Evolutionary conservation across 306 rosid genomes (phyloP).

Genomic region (Purshia tridentata): DNA sequence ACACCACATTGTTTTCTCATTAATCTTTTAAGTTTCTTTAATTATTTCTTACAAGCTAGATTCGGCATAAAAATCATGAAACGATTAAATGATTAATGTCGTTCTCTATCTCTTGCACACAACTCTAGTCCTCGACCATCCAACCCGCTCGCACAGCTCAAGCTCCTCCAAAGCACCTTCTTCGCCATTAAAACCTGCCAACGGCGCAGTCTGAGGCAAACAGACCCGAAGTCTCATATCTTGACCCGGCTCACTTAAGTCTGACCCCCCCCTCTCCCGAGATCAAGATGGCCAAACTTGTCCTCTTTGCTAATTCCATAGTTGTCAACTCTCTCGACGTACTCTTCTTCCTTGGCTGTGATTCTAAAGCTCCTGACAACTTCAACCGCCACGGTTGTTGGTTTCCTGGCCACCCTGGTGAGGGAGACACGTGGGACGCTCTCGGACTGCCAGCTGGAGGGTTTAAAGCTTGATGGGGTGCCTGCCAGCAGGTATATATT

Average conservation of each 20-base stretch:
- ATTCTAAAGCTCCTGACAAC: slow-evolving; percentile 45
- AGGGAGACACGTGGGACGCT: slow-evolving; percentile 21
- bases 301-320: slow-evolving; percentile 57
- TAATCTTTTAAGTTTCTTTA: no score
- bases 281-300: slow-evolving; percentile 59
- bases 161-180: slow-evolving; percentile 13
- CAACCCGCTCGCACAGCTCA: slow-evolving; percentile 42
- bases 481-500: slow-evolving; percentile 65
- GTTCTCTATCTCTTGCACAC: slow-evolving; percentile 42
- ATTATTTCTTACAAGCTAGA: no score
- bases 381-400: slow-evolving; percentile 43
- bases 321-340: slow-evolving; percentile 45
- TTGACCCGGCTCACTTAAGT: slow-evolving; percentile 51
- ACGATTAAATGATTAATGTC: neutral
- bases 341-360: slow-evolving; percentile 58
- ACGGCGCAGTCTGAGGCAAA: slow-evolving; percentile 55
- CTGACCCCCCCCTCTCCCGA: slow-evolving; percentile 67
- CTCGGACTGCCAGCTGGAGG: slow-evolving; percentile 46
- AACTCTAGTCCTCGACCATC: slow-evolving; percentile 50
- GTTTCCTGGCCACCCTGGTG: slow-evolving; percentile 17
- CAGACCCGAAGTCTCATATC: slow-evolving; percentile 37
- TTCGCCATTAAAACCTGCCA: slow-evolving; percentile 35
- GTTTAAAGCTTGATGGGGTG: slow-evolving; percentile 64
- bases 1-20: no score
- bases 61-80: no score